Evolutionary conservation across 768 basidiomycete genomes (phyloP), one percentile per base, ranked within the genome.

Genomic region (Lentinus brumalis): DNA sequence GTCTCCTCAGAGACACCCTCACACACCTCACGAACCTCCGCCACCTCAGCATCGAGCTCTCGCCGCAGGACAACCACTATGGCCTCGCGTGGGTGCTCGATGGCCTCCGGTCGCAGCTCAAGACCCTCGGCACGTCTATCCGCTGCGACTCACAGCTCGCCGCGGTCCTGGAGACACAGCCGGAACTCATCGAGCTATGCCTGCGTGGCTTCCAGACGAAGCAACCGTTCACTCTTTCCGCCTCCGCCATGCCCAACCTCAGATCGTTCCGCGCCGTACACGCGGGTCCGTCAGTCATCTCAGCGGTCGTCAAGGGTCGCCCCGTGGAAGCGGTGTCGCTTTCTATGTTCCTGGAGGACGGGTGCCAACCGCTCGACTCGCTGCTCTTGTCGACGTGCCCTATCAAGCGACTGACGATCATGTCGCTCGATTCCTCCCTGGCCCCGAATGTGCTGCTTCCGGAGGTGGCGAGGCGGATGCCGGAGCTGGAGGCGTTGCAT

Each of bases 401-500:
- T 0, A 67, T 87, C 56, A 74, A 71, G 53, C 76, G 84, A 62
- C 73, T 87, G 41, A 88, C 84, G 29, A 73, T 86, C 30, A 82
- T 87, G 74, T 81, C 82, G 41, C 83, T 87, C 51, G 86, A 86
- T 61, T 72, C 78, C 4, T 67, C 72, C 1, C 62, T 55, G 15
- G 74, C 79, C 0, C 81, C 82, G 12, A 68, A 73, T 1, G 71
- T 74, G 53, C 71, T 88, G 53, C 71, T 88, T 26, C 62, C 74
- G 2, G 79, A 82, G 51, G 75, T 88, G 4, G 77, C 82, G 10
- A 60, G 65, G 46, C 76, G 83, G 5, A 74, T 87, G 5, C 78
- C 80, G 0, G 54, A 75, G 38, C 72, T 89, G 50, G 85, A 88
- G 67, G 84, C 86, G 1, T 70, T 88, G 32, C 86, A 88, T 66